phyloP scores from a whole-genome alignment of 169 alveolate species.

The Plasmodium blacklocki region DNA sequence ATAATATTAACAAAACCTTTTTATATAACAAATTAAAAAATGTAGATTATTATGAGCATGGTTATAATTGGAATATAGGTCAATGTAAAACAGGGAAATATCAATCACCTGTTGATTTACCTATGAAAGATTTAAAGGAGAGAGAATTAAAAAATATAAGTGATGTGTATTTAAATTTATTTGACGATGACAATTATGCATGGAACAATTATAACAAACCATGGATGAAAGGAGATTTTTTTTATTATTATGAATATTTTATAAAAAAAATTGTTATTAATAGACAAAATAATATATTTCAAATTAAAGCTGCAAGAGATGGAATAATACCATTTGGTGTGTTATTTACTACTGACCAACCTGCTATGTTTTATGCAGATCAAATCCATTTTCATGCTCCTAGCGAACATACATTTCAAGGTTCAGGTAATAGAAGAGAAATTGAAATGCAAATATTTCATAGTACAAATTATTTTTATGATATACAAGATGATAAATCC shows the following conservation, averaged over 20 bases:
- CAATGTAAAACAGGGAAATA: slow-evolving; percentile 81
- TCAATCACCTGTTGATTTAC: slow-evolving; percentile 90
- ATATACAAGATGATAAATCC: slow-evolving; percentile 23
- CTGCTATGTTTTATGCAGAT: slow-evolving; percentile 85
- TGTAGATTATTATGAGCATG: slow-evolving; percentile 85
- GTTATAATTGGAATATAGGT: slow-evolving; percentile 87
- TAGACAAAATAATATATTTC: slow-evolving; percentile 84
- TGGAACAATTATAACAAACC: slow-evolving; percentile 62
- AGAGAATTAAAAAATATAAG: slow-evolving; percentile 78
- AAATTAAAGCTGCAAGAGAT: slow-evolving; percentile 82
- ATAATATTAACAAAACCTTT: background rate
- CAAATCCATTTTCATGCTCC: slow-evolving; percentile 90
- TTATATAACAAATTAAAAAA: slow-evolving; percentile 19
- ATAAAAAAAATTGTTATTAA: slow-evolving; percentile 80
- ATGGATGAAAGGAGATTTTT: slow-evolving; percentile 88
- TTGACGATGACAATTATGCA: slow-evolving; percentile 67
- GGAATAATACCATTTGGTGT: slow-evolving; percentile 86
- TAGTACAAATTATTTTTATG: slow-evolving; percentile 79
- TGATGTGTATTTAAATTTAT: slow-evolving; percentile 78
- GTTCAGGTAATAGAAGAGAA: slow-evolving; percentile 88
- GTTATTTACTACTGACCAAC: slow-evolving; percentile 87
- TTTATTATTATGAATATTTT: slow-evolving; percentile 84
- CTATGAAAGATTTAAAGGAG: slow-evolving; percentile 82
- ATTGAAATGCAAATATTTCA: slow-evolving; percentile 91
- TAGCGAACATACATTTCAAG: slow-evolving; percentile 90